phyloP scores from a whole-genome alignment of 345 rosid species.

The Hevea brasiliensis region DNA sequence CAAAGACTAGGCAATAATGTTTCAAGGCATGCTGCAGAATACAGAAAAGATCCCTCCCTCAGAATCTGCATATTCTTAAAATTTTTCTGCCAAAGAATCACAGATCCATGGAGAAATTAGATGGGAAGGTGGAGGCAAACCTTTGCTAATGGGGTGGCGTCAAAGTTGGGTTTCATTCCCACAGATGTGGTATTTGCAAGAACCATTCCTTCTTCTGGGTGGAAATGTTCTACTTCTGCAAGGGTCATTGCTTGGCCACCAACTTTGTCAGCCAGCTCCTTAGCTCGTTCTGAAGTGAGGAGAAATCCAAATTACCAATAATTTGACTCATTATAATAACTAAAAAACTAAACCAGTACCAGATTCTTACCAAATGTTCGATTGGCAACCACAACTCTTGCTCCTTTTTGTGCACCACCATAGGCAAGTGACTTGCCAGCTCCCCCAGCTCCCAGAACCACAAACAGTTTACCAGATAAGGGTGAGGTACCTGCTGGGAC shows the following conservation, averaged over 20 bases:
- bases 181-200: conserved; percentile 60
- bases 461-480: conserved; percentile 57
- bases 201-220: conserved; percentile 61
- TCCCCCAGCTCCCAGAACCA: conserved; percentile 66
- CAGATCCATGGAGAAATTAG: too few species aligned
- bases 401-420: conserved; percentile 57
- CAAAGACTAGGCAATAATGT: conserved; percentile 50
- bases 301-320: background rate
- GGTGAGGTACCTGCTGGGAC: conserved; percentile 35
- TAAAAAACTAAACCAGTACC: background rate
- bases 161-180: conserved; percentile 56
- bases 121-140: conserved; percentile 17
- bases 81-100: too few species aligned
- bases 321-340: background rate
- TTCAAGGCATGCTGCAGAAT: conserved; percentile 46
- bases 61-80: too few species aligned
- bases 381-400: conserved; percentile 59
- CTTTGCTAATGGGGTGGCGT: conserved; percentile 50
- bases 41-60: too few species aligned
- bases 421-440: conserved; percentile 68
- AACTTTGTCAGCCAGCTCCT: conserved; percentile 50
- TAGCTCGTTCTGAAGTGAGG: conserved; percentile 36
- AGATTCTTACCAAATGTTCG: conserved; percentile 44
- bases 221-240: conserved; percentile 48
- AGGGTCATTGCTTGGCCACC: conserved; percentile 52